phyloP scores from a whole-genome alignment of 108 stramenopile genomes.

The Licmophora abbreviata region DNA sequence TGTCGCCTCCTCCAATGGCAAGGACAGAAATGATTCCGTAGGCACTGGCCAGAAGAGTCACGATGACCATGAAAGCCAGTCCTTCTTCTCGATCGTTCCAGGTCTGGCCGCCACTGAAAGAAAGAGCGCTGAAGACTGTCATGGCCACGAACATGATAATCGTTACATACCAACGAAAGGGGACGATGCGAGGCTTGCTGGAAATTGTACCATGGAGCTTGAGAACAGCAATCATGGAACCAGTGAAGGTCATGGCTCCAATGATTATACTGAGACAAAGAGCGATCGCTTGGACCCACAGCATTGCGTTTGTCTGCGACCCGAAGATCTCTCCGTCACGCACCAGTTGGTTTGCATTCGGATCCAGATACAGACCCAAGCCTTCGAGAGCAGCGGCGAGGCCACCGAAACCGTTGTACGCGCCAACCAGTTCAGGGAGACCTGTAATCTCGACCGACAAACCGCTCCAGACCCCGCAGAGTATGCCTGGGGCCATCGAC shows the following conservation, averaged over 20 bases:
- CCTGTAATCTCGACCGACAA: conserved; percentile 36
- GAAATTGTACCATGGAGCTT: conserved; percentile 67
- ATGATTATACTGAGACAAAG: conserved; percentile 43
- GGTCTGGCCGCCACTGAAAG: conserved; percentile 25
- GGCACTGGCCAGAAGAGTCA: conserved; percentile 38
- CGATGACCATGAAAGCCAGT: conserved; percentile 29
- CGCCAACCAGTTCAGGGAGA: conserved; percentile 48
- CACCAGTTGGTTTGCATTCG: conserved; percentile 22
- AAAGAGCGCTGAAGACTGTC: conserved; percentile 30
- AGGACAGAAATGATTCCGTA: conserved; percentile 62
- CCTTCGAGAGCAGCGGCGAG: conserved; percentile 40
- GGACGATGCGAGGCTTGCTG: conserved; percentile 41
- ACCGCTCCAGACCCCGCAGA: conserved; percentile 30
- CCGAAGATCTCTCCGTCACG: conserved; percentile 24
- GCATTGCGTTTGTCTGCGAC: conserved; percentile 29
- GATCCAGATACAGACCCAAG: conserved; percentile 43
- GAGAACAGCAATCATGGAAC: conserved; percentile 68
- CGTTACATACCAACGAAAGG: conserved; percentile 52
- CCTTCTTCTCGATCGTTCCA: conserved; percentile 48
- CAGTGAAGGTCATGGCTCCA: conserved; percentile 85
- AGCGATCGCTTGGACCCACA: conserved; percentile 58
- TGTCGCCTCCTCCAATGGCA: conserved; percentile 78
- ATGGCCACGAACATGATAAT: conserved; percentile 36
- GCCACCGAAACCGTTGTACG: conserved; percentile 51
- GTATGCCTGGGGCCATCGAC: conserved; percentile 38